phyloP scores from a whole-genome alignment of 1,139 yeast species.

The Blastobotrys indianensis region DNA sequence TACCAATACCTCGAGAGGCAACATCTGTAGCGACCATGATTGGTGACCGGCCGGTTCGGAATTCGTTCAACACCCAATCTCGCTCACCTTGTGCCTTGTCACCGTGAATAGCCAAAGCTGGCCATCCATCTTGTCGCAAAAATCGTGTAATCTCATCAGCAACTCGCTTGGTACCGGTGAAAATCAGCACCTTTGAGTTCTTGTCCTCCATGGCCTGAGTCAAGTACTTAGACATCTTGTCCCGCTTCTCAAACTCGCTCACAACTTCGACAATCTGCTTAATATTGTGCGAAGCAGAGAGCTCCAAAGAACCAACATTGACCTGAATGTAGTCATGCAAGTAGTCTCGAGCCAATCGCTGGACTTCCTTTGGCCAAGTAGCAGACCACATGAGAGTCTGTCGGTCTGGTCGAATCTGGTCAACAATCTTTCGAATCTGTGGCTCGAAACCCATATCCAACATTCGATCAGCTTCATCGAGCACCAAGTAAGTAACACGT shows the following conservation, averaged over 20 bases:
- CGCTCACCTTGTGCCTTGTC: slow-evolving; percentile 97
- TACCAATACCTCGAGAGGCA: slow-evolving; percentile 99
- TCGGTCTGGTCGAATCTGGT: slow-evolving; percentile 94
- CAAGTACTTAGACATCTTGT: slow-evolving; percentile 77
- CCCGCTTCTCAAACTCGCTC: slow-evolving; percentile 90
- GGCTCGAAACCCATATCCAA: slow-evolving; percentile 97
- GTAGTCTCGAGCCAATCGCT: slow-evolving; percentile 85
- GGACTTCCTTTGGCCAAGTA: slow-evolving; percentile 99
- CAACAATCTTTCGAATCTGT: slow-evolving; percentile 89
- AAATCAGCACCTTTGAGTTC: slow-evolving; percentile 73
- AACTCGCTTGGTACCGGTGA: slow-evolving; percentile 93
- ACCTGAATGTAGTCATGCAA: slow-evolving; percentile 92
- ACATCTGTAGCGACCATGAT: slow-evolving; percentile 99
- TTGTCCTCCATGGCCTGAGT: slow-evolving; percentile 76
- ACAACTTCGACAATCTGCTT: slow-evolving; percentile 90
- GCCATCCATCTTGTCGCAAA: slow-evolving; percentile 97
- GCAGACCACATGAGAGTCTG: slow-evolving; percentile 99
- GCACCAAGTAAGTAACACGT: slow-evolving; percentile 92
- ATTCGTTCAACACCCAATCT: slow-evolving; percentile 95
- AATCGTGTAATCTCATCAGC: slow-evolving; percentile 93
- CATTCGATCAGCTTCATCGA: slow-evolving; percentile 89
- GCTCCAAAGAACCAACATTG: slow-evolving; percentile 89
- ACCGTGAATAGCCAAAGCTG: slow-evolving; percentile 98
- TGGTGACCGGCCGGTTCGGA: slow-evolving; percentile 86
- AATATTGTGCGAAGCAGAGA: slow-evolving; percentile 94